phyloP scores from a whole-genome alignment of 257 asterid species.

The Primulina tabacum region DNA sequence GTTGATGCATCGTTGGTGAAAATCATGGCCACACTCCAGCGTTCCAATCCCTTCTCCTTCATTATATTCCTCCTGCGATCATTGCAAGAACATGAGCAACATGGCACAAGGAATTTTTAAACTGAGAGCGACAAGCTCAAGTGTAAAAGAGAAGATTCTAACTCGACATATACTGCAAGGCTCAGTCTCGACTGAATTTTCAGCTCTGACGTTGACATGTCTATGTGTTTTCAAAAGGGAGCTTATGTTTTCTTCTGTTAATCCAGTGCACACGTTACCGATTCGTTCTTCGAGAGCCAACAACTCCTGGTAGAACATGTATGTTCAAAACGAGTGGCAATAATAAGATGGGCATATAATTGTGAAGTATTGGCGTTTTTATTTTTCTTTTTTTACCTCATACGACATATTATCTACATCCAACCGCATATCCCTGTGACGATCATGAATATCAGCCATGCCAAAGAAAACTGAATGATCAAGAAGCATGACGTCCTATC shows the following conservation, averaged over 20 bases:
- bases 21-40: slow-evolving; percentile 58
- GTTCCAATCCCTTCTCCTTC: slow-evolving; percentile 49
- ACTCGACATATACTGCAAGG: slow-evolving; percentile 75
- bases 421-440: slow-evolving; percentile 67
- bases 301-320: slow-evolving; percentile 42
- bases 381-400: slow-evolving; percentile 37
- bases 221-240: slow-evolving; percentile 44
- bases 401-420: slow-evolving; percentile 76
- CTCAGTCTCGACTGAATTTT: slow-evolving; percentile 40
- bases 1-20: slow-evolving; percentile 49
- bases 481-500: slow-evolving; percentile 55
- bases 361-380: not conserved
- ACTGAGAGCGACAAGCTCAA: not conserved
- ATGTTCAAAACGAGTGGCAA: slow-evolving; percentile 7
- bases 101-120: not conserved
- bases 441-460: slow-evolving; percentile 52
- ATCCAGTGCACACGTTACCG: slow-evolving; percentile 68
- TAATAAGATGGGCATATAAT: not conserved
- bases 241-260: slow-evolving; percentile 47
- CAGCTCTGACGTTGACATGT: slow-evolving; percentile 17
- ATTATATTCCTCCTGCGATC: slow-evolving; percentile 50
- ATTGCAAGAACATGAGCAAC: not conserved
- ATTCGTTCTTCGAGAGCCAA: slow-evolving; percentile 70
- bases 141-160: slow-evolving; percentile 11
- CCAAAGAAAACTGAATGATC: slow-evolving; percentile 55